Percentiles rank a stretch among this genome's conserved stretches.
Conservation (phyloP, 768 basidiomycete species). For the Coprinopsis cinerea region DNA sequence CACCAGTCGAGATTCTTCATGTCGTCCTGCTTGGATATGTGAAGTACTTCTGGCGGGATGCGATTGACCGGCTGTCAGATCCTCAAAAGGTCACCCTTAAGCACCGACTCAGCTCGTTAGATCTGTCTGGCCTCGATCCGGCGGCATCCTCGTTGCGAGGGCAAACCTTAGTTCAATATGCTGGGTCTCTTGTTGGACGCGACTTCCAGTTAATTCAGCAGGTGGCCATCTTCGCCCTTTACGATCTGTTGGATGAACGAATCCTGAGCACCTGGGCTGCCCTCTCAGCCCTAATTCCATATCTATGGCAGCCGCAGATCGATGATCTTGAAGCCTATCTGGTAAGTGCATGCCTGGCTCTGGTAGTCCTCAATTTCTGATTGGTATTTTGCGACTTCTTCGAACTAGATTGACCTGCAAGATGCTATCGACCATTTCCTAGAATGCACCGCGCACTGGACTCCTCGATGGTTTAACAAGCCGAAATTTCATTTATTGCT, state of each 20-base stretch:
- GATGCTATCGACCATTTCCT: not conserved
- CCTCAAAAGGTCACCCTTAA: conserved; percentile 20
- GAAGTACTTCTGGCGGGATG: conserved; percentile 45
- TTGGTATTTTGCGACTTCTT: not conserved
- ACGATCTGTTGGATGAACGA: conserved; percentile 26
- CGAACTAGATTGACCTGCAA: not conserved
- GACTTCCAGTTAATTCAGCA: conserved; percentile 29
- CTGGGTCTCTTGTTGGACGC: conserved; percentile 30
- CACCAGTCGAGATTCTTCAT: conserved; percentile 40
- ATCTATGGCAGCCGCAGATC: conserved; percentile 38
- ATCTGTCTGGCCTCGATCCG: no score
- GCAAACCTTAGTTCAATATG: conserved; percentile 29
- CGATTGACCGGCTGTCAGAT: conserved; percentile 19
- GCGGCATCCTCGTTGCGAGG: conserved; percentile 25
- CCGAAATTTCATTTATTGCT: conserved; percentile 37
- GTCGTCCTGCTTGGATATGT: conserved; percentile 38
- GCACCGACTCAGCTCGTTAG: no score
- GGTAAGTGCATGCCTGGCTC: conserved; percentile 15
- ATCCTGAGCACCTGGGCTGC: conserved; percentile 26
- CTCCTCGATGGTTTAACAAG: conserved; percentile 33
- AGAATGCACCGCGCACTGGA: no score
- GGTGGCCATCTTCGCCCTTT: conserved; percentile 29
- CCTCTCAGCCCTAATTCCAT: conserved; percentile 24
- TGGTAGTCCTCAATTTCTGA: not conserved
- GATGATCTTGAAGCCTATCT: conserved; percentile 25